A percentile compares a stretch with the other conserved stretches of the same genome.
phyloP scores from a whole-genome alignment of 192 early-diverging fungal genomes.

The Phycomyces nitens region DNA sequence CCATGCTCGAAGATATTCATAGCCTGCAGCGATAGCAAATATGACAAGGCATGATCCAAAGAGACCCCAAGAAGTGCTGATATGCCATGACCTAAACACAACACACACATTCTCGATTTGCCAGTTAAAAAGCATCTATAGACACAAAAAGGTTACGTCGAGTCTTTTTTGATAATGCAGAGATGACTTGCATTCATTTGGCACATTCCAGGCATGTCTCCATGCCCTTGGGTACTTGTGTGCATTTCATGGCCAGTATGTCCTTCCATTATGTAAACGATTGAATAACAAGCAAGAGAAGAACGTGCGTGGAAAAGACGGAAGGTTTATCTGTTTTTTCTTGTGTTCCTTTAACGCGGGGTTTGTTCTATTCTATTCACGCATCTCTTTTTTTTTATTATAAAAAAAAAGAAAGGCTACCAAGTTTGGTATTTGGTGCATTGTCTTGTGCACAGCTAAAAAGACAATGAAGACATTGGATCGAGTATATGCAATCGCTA shows the following conservation, averaged over 20 bases:
- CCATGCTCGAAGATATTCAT: constrained; percentile 43
- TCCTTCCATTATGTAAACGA: background rate
- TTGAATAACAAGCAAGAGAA: background rate
- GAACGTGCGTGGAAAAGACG: background rate
- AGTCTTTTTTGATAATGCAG: background rate
- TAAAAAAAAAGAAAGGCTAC: no score
- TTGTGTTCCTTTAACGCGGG: background rate
- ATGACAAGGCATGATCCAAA: constrained; percentile 58
- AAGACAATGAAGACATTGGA: constrained; percentile 2
- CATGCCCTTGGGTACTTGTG: constrained; percentile 6
- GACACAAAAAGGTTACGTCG: background rate
- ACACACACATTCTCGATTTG: constrained; percentile 66
- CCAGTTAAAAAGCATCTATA: constrained; percentile 75
- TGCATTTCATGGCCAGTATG: constrained; percentile 3
- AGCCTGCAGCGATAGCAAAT: constrained; percentile 41
- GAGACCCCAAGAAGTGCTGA: constrained; percentile 49
- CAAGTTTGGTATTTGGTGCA: no score
- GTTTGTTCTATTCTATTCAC: background rate
- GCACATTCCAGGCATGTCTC: constrained; percentile 41
- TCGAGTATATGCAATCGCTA: constrained; percentile 12
- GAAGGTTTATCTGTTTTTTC: background rate
- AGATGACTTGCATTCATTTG: constrained; percentile 44
- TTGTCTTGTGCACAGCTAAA: no score
- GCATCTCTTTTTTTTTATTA: background rate
- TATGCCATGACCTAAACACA: constrained; percentile 69